Evolutionary conservation across 2,329 filamentous ascomycete species (phyloP), one percentile per base, ranked within the genome.

Genomic region (Cladosporium sp.): DNA sequence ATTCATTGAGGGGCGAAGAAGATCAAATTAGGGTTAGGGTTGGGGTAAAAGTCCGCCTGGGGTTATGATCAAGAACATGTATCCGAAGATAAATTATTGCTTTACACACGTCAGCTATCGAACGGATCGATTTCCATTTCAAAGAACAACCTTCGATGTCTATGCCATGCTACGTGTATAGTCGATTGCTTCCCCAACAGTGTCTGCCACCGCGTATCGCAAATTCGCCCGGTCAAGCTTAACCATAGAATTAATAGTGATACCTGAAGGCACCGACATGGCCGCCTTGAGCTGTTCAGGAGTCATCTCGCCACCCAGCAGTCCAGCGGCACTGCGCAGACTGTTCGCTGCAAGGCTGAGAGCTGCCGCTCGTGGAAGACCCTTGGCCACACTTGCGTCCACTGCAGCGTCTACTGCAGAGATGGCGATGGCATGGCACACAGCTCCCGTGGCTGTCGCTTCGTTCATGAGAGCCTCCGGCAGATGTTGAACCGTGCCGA

Each of bases 251-350:
- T 60, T 58, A 40, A 60, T 54, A 2, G 59, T 61, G 20, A 62
- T 63, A 1, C 60, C 58, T 11, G 42, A 52, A 2, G 59, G 57
- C 13, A 57, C 57, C 15, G 59, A 62, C 59, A 63, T 63, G 3
- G 56, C 53, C 17, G 55, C 58, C 37, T 62, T 63, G 30, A 63
- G 38, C 9, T 54, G 54, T 24, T 63, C 60, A 13, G 56, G 56
- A 13, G 58, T 59, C 55, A 61, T 61, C 9, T 56, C 55, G 13
- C 47, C 50, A 29, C 45, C 45, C n/a, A 61, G 51, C 30, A 63
- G 43, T 6, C 53, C 54, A 27, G 54, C 53, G 4, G 53, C 52
- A 52, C 56, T 61, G 17, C 54, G 53, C 12, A 63, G 29, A 37
- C 53, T 57, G 20, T 57, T 45, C 29, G 61, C 51, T 13, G 54